Evolutionary conservation across 2,329 filamentous ascomycete species (phyloP), one percentile per base, ranked within the genome.

Genomic region (Chaetomium sp.): DNA sequence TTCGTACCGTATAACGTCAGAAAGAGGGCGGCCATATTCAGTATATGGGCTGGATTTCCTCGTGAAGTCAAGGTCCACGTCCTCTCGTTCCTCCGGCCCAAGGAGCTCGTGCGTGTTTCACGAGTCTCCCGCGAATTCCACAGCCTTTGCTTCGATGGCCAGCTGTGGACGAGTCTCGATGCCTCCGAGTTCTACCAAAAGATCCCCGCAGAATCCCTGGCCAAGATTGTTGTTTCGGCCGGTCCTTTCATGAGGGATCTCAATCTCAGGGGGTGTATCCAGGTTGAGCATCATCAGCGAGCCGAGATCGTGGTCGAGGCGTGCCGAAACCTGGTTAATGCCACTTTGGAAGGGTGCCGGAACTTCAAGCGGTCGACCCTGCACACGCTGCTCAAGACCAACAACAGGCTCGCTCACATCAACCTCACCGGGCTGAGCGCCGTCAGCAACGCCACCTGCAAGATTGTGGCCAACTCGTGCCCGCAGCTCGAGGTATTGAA

Each of bases 241-340:
- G 94, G 92, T 0, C 89, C 92, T 0, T 99, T 97, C 65, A 84
- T 97, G 53, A 88, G 88, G 63, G 85, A 96, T 64, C 78, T 99
- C 53, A 97, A 97, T 66, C 79, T 99, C 3, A 78, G 92, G 63
- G 94, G 94, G 33, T 99, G 92, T 68, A 81, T 95, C 37, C 94
- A 97, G 69, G 79, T 97, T 51, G 81, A 89, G 61, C 87, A 95
- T 65, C 86, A 87, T 66, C 91, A 91, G 78, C 79, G 82, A 45
- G 81, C 84, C 12, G 85, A 91, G 60, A 84, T 86, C 37, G 82
- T 96, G 43, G 86, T 88, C n/a, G 87, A 88, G 62, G 82, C 88
- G 5, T 97, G 92, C 74, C 85, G 78, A 63, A 97, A 97, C 66
- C 79, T 99, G 32, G 84, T 91, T 66, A 89, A 89, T 65, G 88